Percentiles rank a stretch among this genome's conserved stretches.
Conservation (phyloP, 1,139 yeast genomes). For the Magnusiomyces magnusii region DNA sequence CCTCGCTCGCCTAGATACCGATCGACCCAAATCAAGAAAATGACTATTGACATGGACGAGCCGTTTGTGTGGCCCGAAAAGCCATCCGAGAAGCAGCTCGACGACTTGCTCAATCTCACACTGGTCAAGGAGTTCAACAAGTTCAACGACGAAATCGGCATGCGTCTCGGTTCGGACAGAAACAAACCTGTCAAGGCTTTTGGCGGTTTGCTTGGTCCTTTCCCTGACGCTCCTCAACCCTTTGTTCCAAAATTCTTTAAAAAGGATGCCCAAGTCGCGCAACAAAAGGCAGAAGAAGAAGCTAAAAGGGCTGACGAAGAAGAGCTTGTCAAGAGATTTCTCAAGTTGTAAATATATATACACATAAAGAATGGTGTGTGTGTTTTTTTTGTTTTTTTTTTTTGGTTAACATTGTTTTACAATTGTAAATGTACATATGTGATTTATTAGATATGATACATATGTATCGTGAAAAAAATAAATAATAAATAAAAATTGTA, state of each 20-base stretch:
- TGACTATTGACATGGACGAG: conserved; percentile 90
- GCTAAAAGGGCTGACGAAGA: conserved; percentile 19
- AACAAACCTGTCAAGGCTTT: conserved; percentile 63
- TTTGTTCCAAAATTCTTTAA: conserved; percentile 52
- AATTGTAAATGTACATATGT: not conserved
- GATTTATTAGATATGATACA: not conserved
- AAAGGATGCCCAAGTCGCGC: conserved; percentile 39
- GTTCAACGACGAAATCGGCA: conserved; percentile 36
- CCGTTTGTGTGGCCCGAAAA: conserved; percentile 92
- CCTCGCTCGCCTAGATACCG: conserved; percentile 66
- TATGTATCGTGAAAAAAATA: too few relatives aligned
- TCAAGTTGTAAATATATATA: conserved; percentile 18
- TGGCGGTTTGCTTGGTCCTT: conserved; percentile 69
- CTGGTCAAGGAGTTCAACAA: conserved; percentile 26
- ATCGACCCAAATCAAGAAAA: conserved; percentile 76
- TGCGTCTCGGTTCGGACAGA: conserved; percentile 57
- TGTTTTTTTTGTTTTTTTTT: not conserved
- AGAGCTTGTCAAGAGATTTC: conserved; percentile 22
- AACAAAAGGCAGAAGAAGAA: conserved; percentile 27
- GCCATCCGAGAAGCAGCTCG: conserved; percentile 35
- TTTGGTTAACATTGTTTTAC: not conserved
- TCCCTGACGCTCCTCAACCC: conserved; percentile 57
- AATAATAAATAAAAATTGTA: too few relatives aligned
- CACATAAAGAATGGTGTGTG: not conserved
- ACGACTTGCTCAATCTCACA: conserved; percentile 27